Conservation (phyloP, 345 rosid genomes). For the Eutrema yunnanense region DNA sequence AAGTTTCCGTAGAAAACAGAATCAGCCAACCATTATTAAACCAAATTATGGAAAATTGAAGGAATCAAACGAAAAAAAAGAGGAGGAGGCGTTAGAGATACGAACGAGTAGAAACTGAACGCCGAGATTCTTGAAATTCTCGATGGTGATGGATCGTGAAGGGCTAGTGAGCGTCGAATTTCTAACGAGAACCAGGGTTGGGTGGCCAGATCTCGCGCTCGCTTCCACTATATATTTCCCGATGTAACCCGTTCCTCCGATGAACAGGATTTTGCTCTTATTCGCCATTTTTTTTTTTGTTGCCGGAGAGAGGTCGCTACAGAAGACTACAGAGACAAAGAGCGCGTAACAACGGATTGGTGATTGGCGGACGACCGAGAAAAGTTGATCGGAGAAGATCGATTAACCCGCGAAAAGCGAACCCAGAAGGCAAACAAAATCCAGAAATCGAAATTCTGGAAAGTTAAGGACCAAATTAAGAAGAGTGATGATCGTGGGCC, state of each 20-base stretch:
- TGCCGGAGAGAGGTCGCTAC: background rate
- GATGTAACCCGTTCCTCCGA: constrained; percentile 33
- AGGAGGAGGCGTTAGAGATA: background rate
- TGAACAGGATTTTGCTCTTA: constrained; percentile 34
- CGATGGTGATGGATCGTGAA: constrained; percentile 12
- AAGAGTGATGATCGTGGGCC: no score
- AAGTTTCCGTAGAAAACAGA: background rate
- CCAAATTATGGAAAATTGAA: no score
- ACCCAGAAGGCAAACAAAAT: no score
- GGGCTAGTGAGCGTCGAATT: constrained; percentile 30
- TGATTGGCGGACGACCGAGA: background rate
- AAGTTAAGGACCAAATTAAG: no score
- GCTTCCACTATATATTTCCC: constrained; percentile 34
- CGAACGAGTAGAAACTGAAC: constrained; percentile 31
- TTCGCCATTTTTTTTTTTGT: constrained; percentile 16
- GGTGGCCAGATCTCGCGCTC: constrained; percentile 32
- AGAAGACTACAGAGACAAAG: background rate
- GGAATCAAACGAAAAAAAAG: background rate
- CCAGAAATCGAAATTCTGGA: no score
- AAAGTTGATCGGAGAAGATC: no score
- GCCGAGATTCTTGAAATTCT: constrained; percentile 28
- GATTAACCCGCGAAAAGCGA: no score
- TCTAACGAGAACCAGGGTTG: constrained; percentile 24
- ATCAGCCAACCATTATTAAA: background rate
- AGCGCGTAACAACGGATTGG: background rate